Base-by-base conservation (phyloP, 768 basidiomycete genomes). In the Psilocybe tampanensis region DNA sequence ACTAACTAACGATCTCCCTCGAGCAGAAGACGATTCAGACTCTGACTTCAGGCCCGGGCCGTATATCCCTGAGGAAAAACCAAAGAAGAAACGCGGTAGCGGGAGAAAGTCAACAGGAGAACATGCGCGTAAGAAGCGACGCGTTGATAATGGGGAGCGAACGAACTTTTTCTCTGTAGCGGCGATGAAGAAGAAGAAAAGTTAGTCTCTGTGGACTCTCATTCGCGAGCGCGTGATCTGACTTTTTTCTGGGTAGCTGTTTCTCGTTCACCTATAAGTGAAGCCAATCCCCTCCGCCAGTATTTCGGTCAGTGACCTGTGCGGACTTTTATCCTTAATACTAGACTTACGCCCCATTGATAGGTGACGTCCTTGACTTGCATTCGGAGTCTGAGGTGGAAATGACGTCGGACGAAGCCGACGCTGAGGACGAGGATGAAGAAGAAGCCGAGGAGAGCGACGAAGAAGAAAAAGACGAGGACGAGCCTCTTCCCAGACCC, bases 341-440 rank as follows among this genome's bases (percentile, higher is more conserved):
- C 22, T 22, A 56, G 33, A 7, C 33, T 33, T 34, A 23, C 34
- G 54, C 29, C 39, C 17, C 12, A 32, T 39, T 39, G 12, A 17
- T 63, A 76, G 80, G 68, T 7, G 64, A 73, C 55, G 74, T 79
- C 43, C 61, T 86, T 36, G 78, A 77, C 36, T 64, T 85, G 17
- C 80, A 82, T 26, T 84, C 84, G 19, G 36, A 39, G 36, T 81
- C 80, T 8, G 83, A 84, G 60, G 75, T 69, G 2, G 76, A 76
- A 29, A 63, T 70, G 11, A 60, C 67, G 42, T 39, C 36, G 13
- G 68, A 68, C 34, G 69, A 69, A n/a, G 61, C 60, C 5, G 62
- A 69, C 8, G 29, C 29, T 29, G 29, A 29, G 29, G 29, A 29
- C 29, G 60, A 60, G 9, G 52, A 60, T 29, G 59, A 59, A 32